phyloP scores from a whole-genome alignment of 805 yeast species.

The Saccharomycopsis schoenii region DNA sequence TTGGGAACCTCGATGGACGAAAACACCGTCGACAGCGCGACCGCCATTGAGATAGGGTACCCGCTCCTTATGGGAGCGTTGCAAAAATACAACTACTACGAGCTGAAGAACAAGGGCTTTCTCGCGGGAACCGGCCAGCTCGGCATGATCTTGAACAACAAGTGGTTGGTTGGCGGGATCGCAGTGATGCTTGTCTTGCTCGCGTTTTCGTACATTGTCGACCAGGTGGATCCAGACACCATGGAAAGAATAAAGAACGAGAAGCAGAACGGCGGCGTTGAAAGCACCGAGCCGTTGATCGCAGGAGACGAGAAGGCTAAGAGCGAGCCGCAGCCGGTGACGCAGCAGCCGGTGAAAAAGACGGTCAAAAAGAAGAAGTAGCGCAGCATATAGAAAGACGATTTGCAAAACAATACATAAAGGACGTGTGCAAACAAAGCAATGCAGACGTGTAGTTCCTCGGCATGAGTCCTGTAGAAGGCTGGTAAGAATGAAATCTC shows the following conservation, averaged over 20 bases:
- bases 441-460: too few relatives aligned
- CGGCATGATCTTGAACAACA: slow-evolving; percentile 13
- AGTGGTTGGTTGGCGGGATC: slow-evolving; percentile 12
- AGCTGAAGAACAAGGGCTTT: slow-evolving; percentile 14
- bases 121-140: slow-evolving; percentile 18
- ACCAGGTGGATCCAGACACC: slow-evolving; percentile 16
- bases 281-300: neutral
- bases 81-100: slow-evolving; percentile 8
- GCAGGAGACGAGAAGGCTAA: neutral
- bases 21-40: neutral
- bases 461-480: too few relatives aligned
- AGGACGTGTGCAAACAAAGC: too few relatives aligned
- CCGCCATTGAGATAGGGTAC: slow-evolving; percentile 3
- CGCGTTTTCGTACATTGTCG: slow-evolving; percentile 8
- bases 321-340: neutral
- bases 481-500: too few relatives aligned
- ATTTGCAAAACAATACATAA: too few relatives aligned
- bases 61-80: slow-evolving; percentile 6
- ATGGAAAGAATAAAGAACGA: slow-evolving; percentile 8
- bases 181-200: slow-evolving; percentile 4
- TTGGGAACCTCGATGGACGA: slow-evolving; percentile 8
- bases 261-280: neutral
- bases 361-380: neutral
- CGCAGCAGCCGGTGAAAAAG: neutral
- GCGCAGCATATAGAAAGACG: too few relatives aligned